A percentile compares a stretch with the other conserved stretches of the same genome.
These are phyloP conservation scores for Cercospora janseana DNA, from an alignment of 2,329 filamentous ascomycete genomes.

Conservation along the genomic window DNA sequence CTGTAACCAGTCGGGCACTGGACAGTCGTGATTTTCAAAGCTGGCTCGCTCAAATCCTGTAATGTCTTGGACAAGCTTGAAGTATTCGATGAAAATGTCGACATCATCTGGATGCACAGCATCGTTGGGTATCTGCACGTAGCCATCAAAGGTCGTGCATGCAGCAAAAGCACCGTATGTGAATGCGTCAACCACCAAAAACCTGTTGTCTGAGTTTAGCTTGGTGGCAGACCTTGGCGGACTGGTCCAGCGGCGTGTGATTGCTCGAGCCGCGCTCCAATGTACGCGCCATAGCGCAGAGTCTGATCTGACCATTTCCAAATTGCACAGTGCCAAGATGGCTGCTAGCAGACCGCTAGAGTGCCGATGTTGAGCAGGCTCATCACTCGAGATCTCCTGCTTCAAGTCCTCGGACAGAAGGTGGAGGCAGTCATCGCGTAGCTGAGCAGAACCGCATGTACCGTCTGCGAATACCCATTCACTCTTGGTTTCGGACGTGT, in stretches of 20 bases:
- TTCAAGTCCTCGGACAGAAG: constrained; percentile 7
- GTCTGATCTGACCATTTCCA: constrained; percentile 15
- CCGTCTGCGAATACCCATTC: constrained; percentile 11
- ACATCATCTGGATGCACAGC: constrained; percentile 11
- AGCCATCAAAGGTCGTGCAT: constrained; percentile 9
- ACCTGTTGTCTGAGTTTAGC: constrained; percentile 7
- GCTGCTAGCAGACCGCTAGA: constrained; percentile 9
- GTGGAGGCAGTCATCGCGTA: constrained; percentile 10
- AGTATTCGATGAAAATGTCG: constrained; percentile 7
- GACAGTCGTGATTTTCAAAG: background rate
- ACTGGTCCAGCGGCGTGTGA: constrained; percentile 15
- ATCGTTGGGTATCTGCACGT: constrained; percentile 7
- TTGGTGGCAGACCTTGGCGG: constrained; percentile 1
- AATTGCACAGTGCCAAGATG: constrained; percentile 14
- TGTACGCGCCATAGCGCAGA: constrained; percentile 16
- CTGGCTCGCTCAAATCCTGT: constrained; percentile 8
- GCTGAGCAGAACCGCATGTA: constrained; percentile 1
- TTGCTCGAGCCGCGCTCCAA: constrained; percentile 15
- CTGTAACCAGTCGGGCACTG: constrained; percentile 3
- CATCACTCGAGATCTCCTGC: constrained; percentile 4
- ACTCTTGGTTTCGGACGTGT: constrained; percentile 1
- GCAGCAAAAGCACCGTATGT: constrained; percentile 11
- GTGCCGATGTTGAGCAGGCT: background rate
- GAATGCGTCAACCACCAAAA: constrained; percentile 12
- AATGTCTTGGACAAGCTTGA: constrained; percentile 12